These are phyloP conservation scores for Penicillium sp. DNA, from an alignment of 2,329 filamentous ascomycete genomes.

Conservation along the genomic window DNA sequence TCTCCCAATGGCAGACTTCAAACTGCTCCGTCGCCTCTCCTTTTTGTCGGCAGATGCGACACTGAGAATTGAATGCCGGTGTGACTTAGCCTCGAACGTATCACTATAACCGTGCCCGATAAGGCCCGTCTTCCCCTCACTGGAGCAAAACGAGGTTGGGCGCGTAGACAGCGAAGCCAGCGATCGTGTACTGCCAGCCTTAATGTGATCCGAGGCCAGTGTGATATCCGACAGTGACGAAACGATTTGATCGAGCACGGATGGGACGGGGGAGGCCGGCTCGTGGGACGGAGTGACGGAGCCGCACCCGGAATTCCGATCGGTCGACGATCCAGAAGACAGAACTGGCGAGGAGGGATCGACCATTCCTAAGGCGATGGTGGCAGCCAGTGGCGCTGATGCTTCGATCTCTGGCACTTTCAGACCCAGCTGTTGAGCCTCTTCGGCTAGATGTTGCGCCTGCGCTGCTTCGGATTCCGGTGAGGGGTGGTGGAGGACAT, in stretches of 20 bases:
- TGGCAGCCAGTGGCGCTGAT: conserved; percentile 38
- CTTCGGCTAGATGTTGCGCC: conserved; percentile 39
- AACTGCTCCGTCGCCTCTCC: conserved; percentile 32
- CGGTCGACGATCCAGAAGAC: conserved; percentile 35
- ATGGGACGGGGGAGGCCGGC: conserved; percentile 13
- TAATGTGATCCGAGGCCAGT: conserved; percentile 29
- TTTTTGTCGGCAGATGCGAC: conserved; percentile 31
- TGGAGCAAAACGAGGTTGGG: conserved; percentile 42
- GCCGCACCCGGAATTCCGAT: conserved; percentile 32
- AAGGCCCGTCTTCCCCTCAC: conserved; percentile 29
- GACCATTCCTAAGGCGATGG: conserved; percentile 36
- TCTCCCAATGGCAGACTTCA: conserved; percentile 38
- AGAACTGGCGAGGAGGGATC: conserved; percentile 37
- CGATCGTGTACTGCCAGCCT: conserved; percentile 39
- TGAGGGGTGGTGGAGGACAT: conserved; percentile 38
- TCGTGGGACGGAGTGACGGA: conserved; percentile 27
- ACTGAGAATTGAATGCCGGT: conserved; percentile 32
- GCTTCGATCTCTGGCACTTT: conserved; percentile 35
- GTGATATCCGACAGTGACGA: conserved; percentile 36
- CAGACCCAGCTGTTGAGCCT: conserved; percentile 42
- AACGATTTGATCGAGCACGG: conserved; percentile 32
- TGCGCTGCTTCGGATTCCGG: conserved; percentile 39
- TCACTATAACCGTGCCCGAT: conserved; percentile 19
- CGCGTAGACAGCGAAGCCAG: conserved; percentile 41
- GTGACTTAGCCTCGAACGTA: conserved; percentile 13